phyloP scores from a whole-genome alignment of 352 stramenopile species.

The Phytopythium sindhum region DNA sequence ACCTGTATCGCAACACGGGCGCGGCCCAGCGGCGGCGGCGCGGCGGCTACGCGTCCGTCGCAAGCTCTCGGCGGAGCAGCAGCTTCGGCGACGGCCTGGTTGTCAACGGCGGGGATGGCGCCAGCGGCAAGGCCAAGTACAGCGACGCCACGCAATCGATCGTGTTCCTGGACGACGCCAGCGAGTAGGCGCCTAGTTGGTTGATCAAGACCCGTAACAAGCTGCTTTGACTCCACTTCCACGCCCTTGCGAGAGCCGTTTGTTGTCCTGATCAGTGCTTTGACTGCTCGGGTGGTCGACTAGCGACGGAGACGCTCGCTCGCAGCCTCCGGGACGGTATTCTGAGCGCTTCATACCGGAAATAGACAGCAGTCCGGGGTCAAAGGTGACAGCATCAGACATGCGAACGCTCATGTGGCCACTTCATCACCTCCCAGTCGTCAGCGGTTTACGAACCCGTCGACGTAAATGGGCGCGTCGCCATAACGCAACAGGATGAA shows the following conservation, averaged over 20 bases:
- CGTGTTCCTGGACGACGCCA: constrained; percentile 69
- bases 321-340: background rate
- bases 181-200: constrained; percentile 31
- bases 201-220: background rate
- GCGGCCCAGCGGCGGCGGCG: background rate
- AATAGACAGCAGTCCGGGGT: background rate
- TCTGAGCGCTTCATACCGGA: background rate
- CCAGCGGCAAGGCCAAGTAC: constrained; percentile 36
- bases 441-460: background rate
- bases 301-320: background rate
- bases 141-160: constrained; percentile 52
- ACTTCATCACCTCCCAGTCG: background rate
- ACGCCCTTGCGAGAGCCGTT: background rate
- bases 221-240: background rate
- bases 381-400: background rate
- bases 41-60: constrained; percentile 4
- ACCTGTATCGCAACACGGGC: constrained; percentile 48
- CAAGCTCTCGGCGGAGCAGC: constrained; percentile 6
- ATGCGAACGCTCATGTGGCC: background rate
- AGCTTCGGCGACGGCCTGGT: constrained; percentile 14
- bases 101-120: constrained; percentile 29
- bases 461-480: too few species aligned
- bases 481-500: background rate
- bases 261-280: background rate
- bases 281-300: too few species aligned